Percentiles rank a stretch among this genome's conserved stretches.
Conservation (phyloP, 2,329 filamentous ascomycete genomes). For the Helicocarpus griseus region DNA sequence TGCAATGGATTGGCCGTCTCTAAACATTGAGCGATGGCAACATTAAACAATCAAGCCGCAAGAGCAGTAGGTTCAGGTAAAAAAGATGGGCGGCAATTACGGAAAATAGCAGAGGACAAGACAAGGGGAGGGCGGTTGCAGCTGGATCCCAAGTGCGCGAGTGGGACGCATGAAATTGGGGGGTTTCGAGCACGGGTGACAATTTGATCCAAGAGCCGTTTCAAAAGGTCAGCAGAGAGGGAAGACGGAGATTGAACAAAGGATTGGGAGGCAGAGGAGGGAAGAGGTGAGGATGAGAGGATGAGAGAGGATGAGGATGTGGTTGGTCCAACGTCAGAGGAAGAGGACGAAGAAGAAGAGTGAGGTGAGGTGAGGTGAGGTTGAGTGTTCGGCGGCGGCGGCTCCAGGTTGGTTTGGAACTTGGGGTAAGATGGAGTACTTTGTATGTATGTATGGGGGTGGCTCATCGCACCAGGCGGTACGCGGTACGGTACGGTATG, state of each 20-base stretch:
- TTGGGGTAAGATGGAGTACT: too few species aligned
- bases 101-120: background rate
- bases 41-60: background rate
- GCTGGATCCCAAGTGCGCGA: conserved; percentile 3
- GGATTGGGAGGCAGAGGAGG: background rate
- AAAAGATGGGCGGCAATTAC: background rate
- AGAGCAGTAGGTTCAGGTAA: background rate
- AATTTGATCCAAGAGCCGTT: background rate
- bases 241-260: background rate
- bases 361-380: too few species aligned
- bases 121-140: background rate
- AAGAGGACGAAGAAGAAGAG: too few species aligned
- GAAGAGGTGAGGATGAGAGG: background rate
- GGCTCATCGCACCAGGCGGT: background rate
- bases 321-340: conserved; percentile 5
- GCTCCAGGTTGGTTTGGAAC: background rate
- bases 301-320: background rate
- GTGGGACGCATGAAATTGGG: background rate
- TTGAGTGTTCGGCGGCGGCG: background rate
- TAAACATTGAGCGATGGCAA: background rate
- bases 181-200: background rate
- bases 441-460: background rate
- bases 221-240: background rate
- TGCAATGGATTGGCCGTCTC: background rate
- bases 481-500: background rate